Percentiles rank a stretch among this genome's conserved stretches.
Evolutionary conservation across 2,329 filamentous ascomycete genomes (phyloP).

Genomic region (Calcarisporium arbuscula): DNA sequence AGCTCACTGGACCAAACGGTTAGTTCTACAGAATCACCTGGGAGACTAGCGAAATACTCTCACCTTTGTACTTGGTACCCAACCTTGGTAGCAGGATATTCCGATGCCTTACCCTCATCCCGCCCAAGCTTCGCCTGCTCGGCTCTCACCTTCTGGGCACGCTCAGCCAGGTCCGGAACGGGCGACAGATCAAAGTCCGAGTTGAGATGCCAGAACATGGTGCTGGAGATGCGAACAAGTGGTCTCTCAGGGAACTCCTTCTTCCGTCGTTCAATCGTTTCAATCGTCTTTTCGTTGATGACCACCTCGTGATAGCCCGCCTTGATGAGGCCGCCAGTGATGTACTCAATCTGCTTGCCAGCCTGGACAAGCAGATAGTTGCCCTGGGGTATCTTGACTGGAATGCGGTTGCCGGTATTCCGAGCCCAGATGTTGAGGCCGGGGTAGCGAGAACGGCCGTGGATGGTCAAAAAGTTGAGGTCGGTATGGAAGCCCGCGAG

Average conservation of each 20-base stretch:
- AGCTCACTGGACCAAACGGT: slow-evolving; percentile 35
- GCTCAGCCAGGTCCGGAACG: slow-evolving; percentile 39
- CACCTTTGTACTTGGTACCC: slow-evolving; percentile 52
- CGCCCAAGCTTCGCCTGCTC: slow-evolving; percentile 42
- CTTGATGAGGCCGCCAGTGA: slow-evolving; percentile 55
- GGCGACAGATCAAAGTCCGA: slow-evolving; percentile 51
- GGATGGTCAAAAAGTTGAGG: slow-evolving; percentile 59
- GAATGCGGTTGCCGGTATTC: slow-evolving; percentile 53
- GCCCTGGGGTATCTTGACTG: slow-evolving; percentile 51
- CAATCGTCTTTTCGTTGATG: slow-evolving; percentile 46
- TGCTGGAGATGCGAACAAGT: slow-evolving; percentile 51
- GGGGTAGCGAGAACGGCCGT: slow-evolving; percentile 56
- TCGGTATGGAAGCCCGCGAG: slow-evolving; percentile 59
- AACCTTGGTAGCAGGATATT: slow-evolving; percentile 50
- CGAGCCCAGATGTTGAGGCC: slow-evolving; percentile 58
- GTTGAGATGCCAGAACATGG: slow-evolving; percentile 54
- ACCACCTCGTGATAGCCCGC: slow-evolving; percentile 58
- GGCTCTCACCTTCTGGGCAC: slow-evolving; percentile 36
- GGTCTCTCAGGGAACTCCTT: slow-evolving; percentile 40
- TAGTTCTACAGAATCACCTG: neutral
- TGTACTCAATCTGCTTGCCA: slow-evolving; percentile 57
- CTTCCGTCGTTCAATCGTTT: slow-evolving; percentile 37
- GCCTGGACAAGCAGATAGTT: slow-evolving; percentile 56
- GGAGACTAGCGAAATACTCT: slow-evolving; percentile 17
- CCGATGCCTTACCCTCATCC: slow-evolving; percentile 45